Base-by-base conservation (phyloP, 139 green algal species). In the Closterium sp. region DNA sequence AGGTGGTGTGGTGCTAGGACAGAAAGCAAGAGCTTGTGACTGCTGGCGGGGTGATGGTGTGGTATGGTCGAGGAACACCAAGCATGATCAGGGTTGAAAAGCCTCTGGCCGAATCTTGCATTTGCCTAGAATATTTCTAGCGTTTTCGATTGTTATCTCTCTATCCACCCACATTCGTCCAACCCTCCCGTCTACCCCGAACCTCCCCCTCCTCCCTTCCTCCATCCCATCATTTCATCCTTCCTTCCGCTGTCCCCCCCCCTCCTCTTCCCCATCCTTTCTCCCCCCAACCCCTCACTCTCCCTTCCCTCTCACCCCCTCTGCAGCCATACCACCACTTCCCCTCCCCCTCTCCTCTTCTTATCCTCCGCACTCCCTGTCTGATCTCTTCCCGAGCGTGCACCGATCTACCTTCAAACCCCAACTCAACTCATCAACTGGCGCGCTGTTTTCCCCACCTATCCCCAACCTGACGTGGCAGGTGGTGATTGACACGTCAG, bases 401-500 rank as follows among this genome's bases (percentile, higher is more conserved):
- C 87, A 12, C 31, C 87, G 9, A 21, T 9, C 21, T 21, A 12
- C 28, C 9, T 90, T 83, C 21, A 23, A 33, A 23, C 87, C 43
- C 28, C 43, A 9, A 12, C n/a, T 86, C 25, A 12, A 33, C 31
- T 21, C 43, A 84, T 33, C 25, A 12, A 9, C 16, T 10, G 87
- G 12, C 38, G 87, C 28, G 9, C 87, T 21, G 12, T 90, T 34
- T 84, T 21, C 28, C 43, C 30, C 9, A 30, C 84, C 33, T 88
- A 30, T 36, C 33, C 19, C 35, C 36, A 23, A 12, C 36, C 0
- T 88, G 87, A 90, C 31, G 55, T 35, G n/a, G 32, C 89, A 92
- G 89, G 76, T 55, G 34, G 89, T 92, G 43, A 81, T 90, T 30
- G 89, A 92, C 83, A 92, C 89, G 10, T 92, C 89, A 31, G 89